Conservation (phyloP, 106 monocot species). For the Dioscorea zingiberensis region DNA sequence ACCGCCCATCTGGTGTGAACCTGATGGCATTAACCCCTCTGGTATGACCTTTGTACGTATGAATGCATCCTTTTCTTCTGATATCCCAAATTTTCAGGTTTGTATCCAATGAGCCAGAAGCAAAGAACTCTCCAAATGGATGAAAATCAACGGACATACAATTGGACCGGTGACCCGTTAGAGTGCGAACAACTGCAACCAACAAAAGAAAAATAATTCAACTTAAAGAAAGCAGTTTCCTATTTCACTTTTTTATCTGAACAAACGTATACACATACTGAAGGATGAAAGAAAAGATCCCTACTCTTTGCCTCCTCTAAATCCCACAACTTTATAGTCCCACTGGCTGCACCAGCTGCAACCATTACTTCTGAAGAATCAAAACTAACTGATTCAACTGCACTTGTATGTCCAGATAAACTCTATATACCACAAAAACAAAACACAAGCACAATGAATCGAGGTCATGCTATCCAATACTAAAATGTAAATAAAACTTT, state of each 20-base stretch:
- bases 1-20: conserved; percentile 97
- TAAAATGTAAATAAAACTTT: too few relatives aligned
- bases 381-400: conserved; percentile 87
- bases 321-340: conserved; percentile 94
- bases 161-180: conserved; percentile 94
- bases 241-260: not conserved
- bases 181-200: conserved; percentile 74
- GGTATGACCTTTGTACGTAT: conserved; percentile 93
- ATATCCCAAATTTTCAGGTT: conserved; percentile 98
- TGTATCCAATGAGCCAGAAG: conserved; percentile 91
- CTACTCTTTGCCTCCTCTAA: conserved; percentile 95
- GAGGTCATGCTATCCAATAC: too few relatives aligned
- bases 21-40: conserved; percentile 86
- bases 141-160: conserved; percentile 93
- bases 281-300: not conserved
- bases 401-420: conserved; percentile 82
- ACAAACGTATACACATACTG: not conserved
- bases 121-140: conserved; percentile 97
- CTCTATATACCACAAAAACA: conserved; percentile 35
- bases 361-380: conserved; percentile 88
- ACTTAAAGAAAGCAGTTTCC: too few relatives aligned
- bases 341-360: conserved; percentile 93
- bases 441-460: too few relatives aligned
- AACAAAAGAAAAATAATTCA: conserved; percentile 5
- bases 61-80: conserved; percentile 93